Base-by-base conservation (phyloP, 2,329 filamentous ascomycete species). In the Lasiodiplodia citricola region DNA sequence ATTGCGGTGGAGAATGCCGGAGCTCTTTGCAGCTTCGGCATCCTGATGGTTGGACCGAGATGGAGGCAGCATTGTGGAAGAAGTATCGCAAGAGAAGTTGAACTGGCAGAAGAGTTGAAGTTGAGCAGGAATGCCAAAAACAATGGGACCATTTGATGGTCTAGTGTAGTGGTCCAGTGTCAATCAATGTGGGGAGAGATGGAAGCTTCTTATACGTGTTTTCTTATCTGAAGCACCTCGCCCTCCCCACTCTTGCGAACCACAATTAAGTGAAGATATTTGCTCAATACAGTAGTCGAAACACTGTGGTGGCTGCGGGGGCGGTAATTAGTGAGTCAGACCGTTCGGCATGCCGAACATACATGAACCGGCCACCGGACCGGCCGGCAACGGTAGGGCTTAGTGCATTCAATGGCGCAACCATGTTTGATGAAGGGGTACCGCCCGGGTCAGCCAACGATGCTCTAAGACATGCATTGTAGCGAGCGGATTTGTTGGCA, bases 1-100 rank as follows among this genome's bases (percentile, higher is more conserved):
- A 64, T 84, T 81, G 47, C 87, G 82, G 73, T 88, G 86, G 50
- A 89, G 79, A 28, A 88, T 78, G n/a, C 79, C 74, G 67, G 66
- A 70, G 38, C 25, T 51, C 16, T 58, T 52, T 13, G 60, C 44
- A 16, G 44, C 11, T 4, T 47, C 28, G 62, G 47, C 37, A 51
- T 66, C 47, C 6, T 58, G 11, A 7, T 66, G 41, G 7, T 25
- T 18, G 25, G 41, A 51, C 13, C 50, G 62, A 50, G 35, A 28
- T 28, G 28, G 13, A 41, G 62, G 47, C 11, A 65, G 31, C 62
- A 65, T 63, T 16, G 4, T 63, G 25, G 10, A 57, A 8, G 28
- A 21, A 13, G 35, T 38, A 25, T 38, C 10, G 14, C 11, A 8
- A 13, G 8, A 2, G 6, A 37, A 23, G 31, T 23, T 2, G 35